Percentiles rank a stretch among this genome's conserved stretches.
These are phyloP conservation scores for Claviceps cyperi DNA, from an alignment of 2,329 filamentous ascomycete genomes.

Conservation along the genomic window DNA sequence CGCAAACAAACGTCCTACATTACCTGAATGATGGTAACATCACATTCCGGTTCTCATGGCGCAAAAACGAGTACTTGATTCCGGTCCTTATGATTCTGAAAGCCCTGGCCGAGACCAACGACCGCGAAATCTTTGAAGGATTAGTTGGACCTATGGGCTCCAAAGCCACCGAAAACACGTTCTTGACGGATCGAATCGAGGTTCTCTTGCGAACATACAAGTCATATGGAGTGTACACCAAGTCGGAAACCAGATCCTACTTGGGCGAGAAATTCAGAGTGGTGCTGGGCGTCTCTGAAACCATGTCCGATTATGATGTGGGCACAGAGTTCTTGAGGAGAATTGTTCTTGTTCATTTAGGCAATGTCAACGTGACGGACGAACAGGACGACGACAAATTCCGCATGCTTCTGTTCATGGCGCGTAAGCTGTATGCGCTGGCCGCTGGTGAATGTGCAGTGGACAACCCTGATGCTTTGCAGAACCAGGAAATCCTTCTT, in stretches of 20 bases:
- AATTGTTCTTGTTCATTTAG: constrained; percentile 83
- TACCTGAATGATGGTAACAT: constrained; percentile 93
- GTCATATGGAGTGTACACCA: constrained; percentile 69
- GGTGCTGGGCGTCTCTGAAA: constrained; percentile 70
- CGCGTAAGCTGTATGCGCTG: constrained; percentile 83
- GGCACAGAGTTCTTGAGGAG: constrained; percentile 83
- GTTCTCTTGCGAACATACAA: constrained; percentile 88
- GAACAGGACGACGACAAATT: constrained; percentile 85
- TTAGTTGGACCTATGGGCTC: constrained; percentile 66
- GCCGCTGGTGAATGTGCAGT: constrained; percentile 84
- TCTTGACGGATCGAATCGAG: constrained; percentile 89
- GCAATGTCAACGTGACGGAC: constrained; percentile 70
- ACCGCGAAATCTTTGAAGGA: constrained; percentile 91
- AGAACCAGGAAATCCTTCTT: constrained; percentile 88
- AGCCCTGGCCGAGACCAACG: constrained; percentile 87
- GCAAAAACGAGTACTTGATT: constrained; percentile 92
- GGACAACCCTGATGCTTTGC: constrained; percentile 92
- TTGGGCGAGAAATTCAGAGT: constrained; percentile 84
- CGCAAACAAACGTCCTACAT: constrained; percentile 92
- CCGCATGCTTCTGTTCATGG: constrained; percentile 87
- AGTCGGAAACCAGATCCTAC: constrained; percentile 68
- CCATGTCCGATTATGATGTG: constrained; percentile 74
- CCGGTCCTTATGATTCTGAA: constrained; percentile 96
- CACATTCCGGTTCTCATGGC: constrained; percentile 94
- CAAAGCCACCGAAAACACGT: constrained; percentile 72